Percentiles rank a stretch among this genome's conserved stretches.
phyloP scores from a whole-genome alignment of 495 filamentous ascomycete genomes.

The Talaromyces trachyspermus region DNA sequence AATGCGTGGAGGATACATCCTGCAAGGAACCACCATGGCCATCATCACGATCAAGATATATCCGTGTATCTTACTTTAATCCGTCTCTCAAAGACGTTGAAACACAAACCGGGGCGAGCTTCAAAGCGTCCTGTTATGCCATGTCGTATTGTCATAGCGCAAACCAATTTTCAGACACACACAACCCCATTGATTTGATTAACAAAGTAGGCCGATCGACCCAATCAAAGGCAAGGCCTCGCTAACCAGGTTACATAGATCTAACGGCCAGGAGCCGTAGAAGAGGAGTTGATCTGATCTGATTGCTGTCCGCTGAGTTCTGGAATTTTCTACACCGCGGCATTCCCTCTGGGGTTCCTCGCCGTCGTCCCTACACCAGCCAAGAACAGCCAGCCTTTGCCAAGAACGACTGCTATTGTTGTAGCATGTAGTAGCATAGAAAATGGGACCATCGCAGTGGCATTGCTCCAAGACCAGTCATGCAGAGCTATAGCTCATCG shows the following conservation, averaged over 20 bases:
- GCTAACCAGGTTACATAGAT: slow-evolving; percentile 6
- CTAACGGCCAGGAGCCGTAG: not conserved
- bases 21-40: slow-evolving; percentile 5
- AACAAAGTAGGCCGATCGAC: too few species aligned
- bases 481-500: too few species aligned
- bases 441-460: too few species aligned
- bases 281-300: too few species aligned
- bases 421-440: too few species aligned
- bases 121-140: too few species aligned
- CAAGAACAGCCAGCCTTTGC: not conserved
- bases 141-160: not conserved
- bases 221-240: too few species aligned
- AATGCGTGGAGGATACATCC: too few species aligned
- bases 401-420: too few species aligned
- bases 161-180: not conserved
- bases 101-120: not conserved
- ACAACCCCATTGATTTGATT: not conserved
- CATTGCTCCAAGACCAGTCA: too few species aligned
- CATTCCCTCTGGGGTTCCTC: not conserved
- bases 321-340: not conserved
- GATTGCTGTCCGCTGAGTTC: not conserved
- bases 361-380: not conserved
- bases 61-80: not conserved
- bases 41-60: too few species aligned
- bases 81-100: too few species aligned